A percentile compares a stretch with the other conserved stretches of the same genome.
These are phyloP conservation scores for Gaeumannomyces tritici DNA, from an alignment of 2,329 filamentous ascomycete species.

Conservation along the genomic window DNA sequence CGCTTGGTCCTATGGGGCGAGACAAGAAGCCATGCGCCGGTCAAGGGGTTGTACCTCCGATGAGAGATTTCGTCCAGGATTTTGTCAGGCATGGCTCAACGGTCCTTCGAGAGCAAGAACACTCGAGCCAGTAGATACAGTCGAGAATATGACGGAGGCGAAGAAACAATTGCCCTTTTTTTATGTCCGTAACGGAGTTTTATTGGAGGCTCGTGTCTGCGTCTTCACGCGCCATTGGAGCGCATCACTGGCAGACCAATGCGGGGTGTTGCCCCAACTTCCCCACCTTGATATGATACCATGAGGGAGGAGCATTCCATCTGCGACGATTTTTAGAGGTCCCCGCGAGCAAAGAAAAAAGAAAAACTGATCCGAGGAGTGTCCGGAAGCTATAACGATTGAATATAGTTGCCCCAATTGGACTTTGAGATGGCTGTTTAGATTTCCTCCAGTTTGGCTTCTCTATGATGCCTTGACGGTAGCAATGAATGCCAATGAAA, in stretches of 20 bases:
- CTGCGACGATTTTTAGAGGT: background rate
- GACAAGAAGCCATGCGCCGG: constrained; percentile 85
- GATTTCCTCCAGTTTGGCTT: too few species aligned
- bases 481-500: too few species aligned
- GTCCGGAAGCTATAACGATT: too few species aligned
- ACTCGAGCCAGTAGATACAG: background rate
- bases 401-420: too few species aligned
- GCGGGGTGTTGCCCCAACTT: background rate
- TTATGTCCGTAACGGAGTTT: background rate
- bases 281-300: background rate
- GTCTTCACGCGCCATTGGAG: background rate
- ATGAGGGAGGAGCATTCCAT: background rate
- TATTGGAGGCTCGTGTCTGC: background rate
- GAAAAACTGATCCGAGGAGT: too few species aligned
- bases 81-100: constrained; percentile 53
- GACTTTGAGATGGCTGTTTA: too few species aligned
- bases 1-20: constrained; percentile 94
- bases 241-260: background rate
- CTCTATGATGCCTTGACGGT: too few species aligned
- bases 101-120: background rate
- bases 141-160: background rate
- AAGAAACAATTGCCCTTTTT: background rate
- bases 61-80: constrained; percentile 95
- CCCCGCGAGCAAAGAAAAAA: too few species aligned
- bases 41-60: constrained; percentile 83